phyloP scores from a whole-genome alignment of 371 early-diverging fungal species.

The Dichotomocladium elegans region DNA sequence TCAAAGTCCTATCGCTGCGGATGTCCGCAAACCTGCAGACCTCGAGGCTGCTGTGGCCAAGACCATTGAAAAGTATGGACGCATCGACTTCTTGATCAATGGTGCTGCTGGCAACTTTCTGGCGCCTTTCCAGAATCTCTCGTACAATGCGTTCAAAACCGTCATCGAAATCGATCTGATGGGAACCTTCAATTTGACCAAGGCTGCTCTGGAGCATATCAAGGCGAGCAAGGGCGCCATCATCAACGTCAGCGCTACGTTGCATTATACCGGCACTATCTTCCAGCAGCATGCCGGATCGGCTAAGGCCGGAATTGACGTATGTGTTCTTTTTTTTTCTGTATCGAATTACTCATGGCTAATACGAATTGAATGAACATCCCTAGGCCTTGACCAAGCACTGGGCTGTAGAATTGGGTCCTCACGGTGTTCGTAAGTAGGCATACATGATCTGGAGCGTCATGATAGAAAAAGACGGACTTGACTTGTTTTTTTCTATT shows the following conservation, averaged over 20 bases:
- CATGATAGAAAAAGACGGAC: background rate
- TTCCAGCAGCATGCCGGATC: slow-evolving; percentile 52
- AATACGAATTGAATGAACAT: background rate
- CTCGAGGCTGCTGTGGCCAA: slow-evolving; percentile 60
- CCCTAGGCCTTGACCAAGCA: slow-evolving; percentile 48
- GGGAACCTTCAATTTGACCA: slow-evolving; percentile 73
- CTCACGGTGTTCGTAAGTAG: slow-evolving; percentile 42
- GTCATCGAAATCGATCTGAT: slow-evolving; percentile 53
- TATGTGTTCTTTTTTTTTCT: slow-evolving; percentile 8
- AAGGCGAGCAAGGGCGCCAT: slow-evolving; percentile 67
- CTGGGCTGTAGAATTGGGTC: slow-evolving; percentile 51
- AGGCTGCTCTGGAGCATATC: slow-evolving; percentile 68
- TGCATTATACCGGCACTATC: slow-evolving; percentile 60
- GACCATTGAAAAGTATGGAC: slow-evolving; percentile 62
- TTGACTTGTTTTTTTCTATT: background rate
- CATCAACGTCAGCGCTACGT: slow-evolving; percentile 65
- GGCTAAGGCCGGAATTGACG: slow-evolving; percentile 44
- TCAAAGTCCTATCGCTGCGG: slow-evolving; percentile 50
- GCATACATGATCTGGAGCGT: background rate
- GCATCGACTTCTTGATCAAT: slow-evolving; percentile 63
- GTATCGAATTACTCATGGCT: background rate
- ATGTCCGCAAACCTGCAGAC: slow-evolving; percentile 63
- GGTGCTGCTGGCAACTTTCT: slow-evolving; percentile 83
- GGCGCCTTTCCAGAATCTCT: slow-evolving; percentile 60
- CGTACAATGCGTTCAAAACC: slow-evolving; percentile 73